Evolutionary conservation across 2,329 filamentous ascomycete species (phyloP), one percentile per base, ranked within the genome.

Genomic region (Aspergillus hiratsukae): DNA sequence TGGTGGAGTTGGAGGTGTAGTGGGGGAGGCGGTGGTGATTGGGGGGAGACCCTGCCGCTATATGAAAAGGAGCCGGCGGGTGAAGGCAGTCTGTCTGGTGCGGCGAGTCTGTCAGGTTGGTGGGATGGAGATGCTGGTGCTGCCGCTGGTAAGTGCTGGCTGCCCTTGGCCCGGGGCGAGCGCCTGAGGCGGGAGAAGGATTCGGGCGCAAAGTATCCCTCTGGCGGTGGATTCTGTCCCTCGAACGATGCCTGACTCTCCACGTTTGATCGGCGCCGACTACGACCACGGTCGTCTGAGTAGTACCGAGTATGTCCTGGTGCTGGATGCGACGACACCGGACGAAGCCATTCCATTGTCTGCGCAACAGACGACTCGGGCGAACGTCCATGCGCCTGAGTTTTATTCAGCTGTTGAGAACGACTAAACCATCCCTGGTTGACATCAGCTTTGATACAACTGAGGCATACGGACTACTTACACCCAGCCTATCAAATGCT

Each of bases 201-300:
- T 10, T 60, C 50, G 4, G 64, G 65, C 4, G 61, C 62, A 50
- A 64, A 67, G 52, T 64, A 67, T 11, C 63, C 62, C 46, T 57
- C 56, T 11, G 48, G 27, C 4, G 63, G 61, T 11, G 61, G 58
- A 1, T 51, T 55, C 14, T 53, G 56, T 23, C 57, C 56, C 7
- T 55, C 41, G 23, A 59, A 58, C 17, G 57, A 53, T 8, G 45
- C 56, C 53, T 52, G 48, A 37, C 53, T 58, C 23, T 53, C 54
- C 19, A 49, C 35, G 11, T 48, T 35, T 3, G 56, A 55, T 7
- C 48, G 48, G 49, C 52, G 49, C n/a, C 56, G 52, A 31, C 25
- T 21, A 43, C 35, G 27, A 9, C 40, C 43, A 11, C 10, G 43
- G 21, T 46, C 43, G 43, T 25, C 43, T 25, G 56, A 28, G 28